Evolutionary conservation across 805 yeast species (phyloP), one percentile per base, ranked within the genome.

Genomic region (Pichia heedii): DNA sequence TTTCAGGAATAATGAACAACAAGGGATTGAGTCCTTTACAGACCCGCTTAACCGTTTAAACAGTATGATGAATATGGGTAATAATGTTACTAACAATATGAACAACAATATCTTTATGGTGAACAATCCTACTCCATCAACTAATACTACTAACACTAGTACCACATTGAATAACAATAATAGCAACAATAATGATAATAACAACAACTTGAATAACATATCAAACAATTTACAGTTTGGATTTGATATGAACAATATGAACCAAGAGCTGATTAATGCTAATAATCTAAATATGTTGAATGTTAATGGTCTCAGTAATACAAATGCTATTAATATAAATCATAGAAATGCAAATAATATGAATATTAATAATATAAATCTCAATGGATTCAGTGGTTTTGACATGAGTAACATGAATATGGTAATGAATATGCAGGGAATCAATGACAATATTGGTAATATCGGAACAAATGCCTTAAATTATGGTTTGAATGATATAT

Each of bases 211-310:
- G 27, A 24, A 24, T 24, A 24, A 24, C 11, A 24, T 11, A 8
- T 8, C 27, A 24, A n/a, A 33, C 22, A 33, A n/a, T n/a, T n/a
- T n/a, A n/a, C n/a, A n/a, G n/a, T n/a, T n/a, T n/a, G n/a, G n/a
- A n/a, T n/a, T 34, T 1, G 9, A 16, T 12, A 40, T 33, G 22
- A 40, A 24, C 29, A 41, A 41, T n/a, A 35, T 35, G 29, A 42
- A 27, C 16, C n/a, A n/a, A n/a, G n/a, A n/a, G n/a, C n/a, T n/a
- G 16, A 32, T 21, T 36, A 37, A 33, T 12, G 21, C 26, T 20
- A 24, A 13, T 20, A 36, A 35, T 22, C 12, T 40, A 27, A 34
- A 34, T 3, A 26, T 26, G 27, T 22, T 32, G 36, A 22, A 30
- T n/a, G n/a, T n/a, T n/a, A n/a, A n/a, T n/a, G n/a, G n/a, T n/a